These are phyloP conservation scores for Arthonia radiata DNA, from an alignment of 495 filamentous ascomycete species.

Conservation along the genomic window DNA sequence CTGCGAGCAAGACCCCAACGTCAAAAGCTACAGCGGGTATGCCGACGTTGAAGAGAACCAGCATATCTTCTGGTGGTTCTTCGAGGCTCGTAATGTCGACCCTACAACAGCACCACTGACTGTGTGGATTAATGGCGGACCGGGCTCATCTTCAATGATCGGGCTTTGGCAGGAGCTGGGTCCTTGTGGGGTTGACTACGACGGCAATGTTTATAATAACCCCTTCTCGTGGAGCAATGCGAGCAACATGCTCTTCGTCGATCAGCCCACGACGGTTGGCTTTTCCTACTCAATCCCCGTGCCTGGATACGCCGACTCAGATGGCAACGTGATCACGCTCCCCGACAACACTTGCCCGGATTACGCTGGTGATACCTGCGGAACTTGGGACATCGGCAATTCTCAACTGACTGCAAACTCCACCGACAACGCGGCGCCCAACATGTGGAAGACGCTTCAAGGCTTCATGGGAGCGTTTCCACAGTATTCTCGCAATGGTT, in stretches of 20 bases:
- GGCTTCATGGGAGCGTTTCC: conserved; percentile 41
- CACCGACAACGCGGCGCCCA: conserved; percentile 27
- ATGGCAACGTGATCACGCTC: conserved; percentile 10
- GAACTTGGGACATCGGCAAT: conserved; percentile 28
- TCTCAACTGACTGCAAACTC: conserved; percentile 25
- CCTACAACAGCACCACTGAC: conserved; percentile 30
- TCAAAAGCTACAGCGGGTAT: conserved; percentile 43
- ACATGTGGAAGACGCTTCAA: conserved; percentile 33
- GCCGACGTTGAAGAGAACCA: conserved; percentile 33
- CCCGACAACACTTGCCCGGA: conserved; percentile 23
- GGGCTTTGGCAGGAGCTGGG: conserved; percentile 37
- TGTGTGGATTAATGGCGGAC: conserved; percentile 37
- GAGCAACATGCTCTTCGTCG: conserved; percentile 34
- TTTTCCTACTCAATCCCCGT: conserved; percentile 33
- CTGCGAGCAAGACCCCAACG: conserved; percentile 36
- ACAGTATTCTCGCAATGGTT: conserved; percentile 26
- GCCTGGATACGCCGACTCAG: conserved; percentile 17
- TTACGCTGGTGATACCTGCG: conserved; percentile 25
- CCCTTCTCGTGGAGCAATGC: conserved; percentile 33
- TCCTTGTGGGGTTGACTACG: conserved; percentile 29
- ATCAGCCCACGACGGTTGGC: conserved; percentile 33
- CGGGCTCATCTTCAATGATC: conserved; percentile 34
- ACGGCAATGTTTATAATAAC: conserved; percentile 27
- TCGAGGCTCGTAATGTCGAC: conserved; percentile 29
- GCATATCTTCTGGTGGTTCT: conserved; percentile 45